phyloP scores from a whole-genome alignment of 2,329 filamentous ascomycete species.

The Scleromitrula shiraiana region DNA sequence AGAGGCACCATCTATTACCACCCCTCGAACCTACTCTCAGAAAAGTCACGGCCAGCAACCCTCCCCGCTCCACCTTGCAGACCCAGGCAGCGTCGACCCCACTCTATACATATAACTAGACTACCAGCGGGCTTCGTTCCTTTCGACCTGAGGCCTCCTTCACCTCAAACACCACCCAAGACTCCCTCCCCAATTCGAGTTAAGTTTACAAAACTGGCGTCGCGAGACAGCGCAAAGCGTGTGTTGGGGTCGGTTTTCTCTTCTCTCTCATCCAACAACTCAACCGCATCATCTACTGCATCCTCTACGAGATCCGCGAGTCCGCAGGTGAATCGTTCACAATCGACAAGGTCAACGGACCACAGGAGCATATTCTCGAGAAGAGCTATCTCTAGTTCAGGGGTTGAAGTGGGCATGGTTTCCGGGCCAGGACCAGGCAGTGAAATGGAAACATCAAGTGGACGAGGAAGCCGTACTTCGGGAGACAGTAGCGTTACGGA shows the following conservation, averaged over 20 bases:
- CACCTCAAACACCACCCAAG: slow-evolving; percentile 26
- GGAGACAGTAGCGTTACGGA: slow-evolving; percentile 4
- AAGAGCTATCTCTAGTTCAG: slow-evolving; percentile 13
- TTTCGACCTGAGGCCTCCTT: slow-evolving; percentile 27
- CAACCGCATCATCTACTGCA: slow-evolving; percentile 8
- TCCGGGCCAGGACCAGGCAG: slow-evolving; percentile 14
- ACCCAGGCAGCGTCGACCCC: slow-evolving; percentile 43
- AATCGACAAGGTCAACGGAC: slow-evolving; percentile 17
- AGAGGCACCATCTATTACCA: slow-evolving; percentile 26
- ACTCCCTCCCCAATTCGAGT: slow-evolving; percentile 32
- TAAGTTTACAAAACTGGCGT: slow-evolving; percentile 37
- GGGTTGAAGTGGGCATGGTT: slow-evolving; percentile 14
- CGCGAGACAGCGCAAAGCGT: slow-evolving; percentile 32
- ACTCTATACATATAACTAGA: slow-evolving; percentile 48
- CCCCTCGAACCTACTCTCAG: slow-evolving; percentile 14
- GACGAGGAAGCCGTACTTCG: background rate
- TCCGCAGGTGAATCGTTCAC: slow-evolving; percentile 16
- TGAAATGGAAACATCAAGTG: slow-evolving; percentile 2
- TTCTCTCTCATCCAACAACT: slow-evolving; percentile 17
- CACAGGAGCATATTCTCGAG: slow-evolving; percentile 20
- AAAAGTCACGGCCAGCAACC: slow-evolving; percentile 13
- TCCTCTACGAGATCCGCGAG: slow-evolving; percentile 18
- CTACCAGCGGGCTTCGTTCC: slow-evolving; percentile 38
- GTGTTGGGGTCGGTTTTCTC: slow-evolving; percentile 28
- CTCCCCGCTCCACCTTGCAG: slow-evolving; percentile 38